A percentile compares a stretch with the other conserved stretches of the same genome.
These are phyloP conservation scores for Bathelium albidoporum DNA, from an alignment of 495 filamentous ascomycete species.

Conservation along the genomic window DNA sequence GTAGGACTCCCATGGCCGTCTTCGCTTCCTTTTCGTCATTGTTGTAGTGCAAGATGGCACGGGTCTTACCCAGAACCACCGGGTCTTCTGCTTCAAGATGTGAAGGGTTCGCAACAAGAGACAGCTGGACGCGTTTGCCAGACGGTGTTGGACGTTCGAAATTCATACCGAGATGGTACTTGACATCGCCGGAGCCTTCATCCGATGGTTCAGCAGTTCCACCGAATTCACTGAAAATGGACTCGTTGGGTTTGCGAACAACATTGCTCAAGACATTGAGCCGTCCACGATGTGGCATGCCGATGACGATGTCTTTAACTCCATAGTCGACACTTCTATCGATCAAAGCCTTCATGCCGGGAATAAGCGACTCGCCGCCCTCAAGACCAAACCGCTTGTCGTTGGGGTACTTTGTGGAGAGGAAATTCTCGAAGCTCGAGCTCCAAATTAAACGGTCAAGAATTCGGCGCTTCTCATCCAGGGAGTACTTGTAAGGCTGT, in stretches of 20 bases:
- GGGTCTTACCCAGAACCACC: constrained; percentile 92
- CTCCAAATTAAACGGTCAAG: constrained; percentile 97
- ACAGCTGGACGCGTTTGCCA: constrained; percentile 96
- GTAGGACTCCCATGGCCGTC: constrained; percentile 86
- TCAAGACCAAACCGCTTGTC: constrained; percentile 98
- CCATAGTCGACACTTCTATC: constrained; percentile 97
- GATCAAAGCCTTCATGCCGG: constrained; percentile 98
- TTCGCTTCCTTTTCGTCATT: constrained; percentile 79
- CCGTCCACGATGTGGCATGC: constrained; percentile 98
- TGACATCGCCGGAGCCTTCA: constrained; percentile 96
- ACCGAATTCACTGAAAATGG: constrained; percentile 96
- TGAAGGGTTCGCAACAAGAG: constrained; percentile 94
- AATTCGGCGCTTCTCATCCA: constrained; percentile 95
- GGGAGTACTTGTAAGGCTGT: constrained; percentile 84
- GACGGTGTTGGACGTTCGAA: constrained; percentile 97
- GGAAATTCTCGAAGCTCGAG: constrained; percentile 89
- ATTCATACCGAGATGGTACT: constrained; percentile 99
- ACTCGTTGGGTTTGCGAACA: constrained; percentile 96
- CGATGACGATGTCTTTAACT: constrained; percentile 97
- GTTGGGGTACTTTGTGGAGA: constrained; percentile 95
- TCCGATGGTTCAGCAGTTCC: constrained; percentile 81
- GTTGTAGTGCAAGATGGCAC: constrained; percentile 98
- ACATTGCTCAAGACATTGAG: constrained; percentile 98
- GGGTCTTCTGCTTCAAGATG: constrained; percentile 98
- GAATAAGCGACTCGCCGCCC: constrained; percentile 90